Percentiles rank a stretch among this genome's conserved stretches.
Evolutionary conservation across 306 rosid species (phyloP).

Genomic region (Acmispon strigosus): DNA sequence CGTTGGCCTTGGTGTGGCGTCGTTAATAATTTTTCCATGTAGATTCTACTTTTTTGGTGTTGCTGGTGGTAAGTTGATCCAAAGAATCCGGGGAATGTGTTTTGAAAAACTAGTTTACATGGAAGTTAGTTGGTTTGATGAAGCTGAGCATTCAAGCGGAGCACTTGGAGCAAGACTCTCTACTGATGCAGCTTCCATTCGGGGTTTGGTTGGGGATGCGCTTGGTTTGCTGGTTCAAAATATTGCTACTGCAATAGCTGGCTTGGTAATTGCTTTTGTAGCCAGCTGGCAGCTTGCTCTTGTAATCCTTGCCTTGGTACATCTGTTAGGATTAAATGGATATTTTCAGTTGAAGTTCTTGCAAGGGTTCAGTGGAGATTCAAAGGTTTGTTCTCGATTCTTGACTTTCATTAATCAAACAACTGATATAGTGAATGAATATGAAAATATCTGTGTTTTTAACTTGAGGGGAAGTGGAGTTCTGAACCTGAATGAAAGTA

Average conservation of each 20-base stretch:
- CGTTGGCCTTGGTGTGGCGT: slow-evolving; percentile 32
- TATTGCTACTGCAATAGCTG: slow-evolving; percentile 36
- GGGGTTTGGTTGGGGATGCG: slow-evolving; percentile 57
- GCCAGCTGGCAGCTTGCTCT: slow-evolving; percentile 55
- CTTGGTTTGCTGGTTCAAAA: slow-evolving; percentile 48
- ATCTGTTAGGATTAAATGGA: slow-evolving; percentile 37
- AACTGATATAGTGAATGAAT: background rate
- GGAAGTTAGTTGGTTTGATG: slow-evolving; percentile 83
- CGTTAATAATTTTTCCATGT: slow-evolving; percentile 33
- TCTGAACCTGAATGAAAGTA: background rate
- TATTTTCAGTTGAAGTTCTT: slow-evolving; percentile 40
- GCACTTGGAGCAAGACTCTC: slow-evolving; percentile 53
- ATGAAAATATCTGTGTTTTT: background rate
- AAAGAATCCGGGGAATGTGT: slow-evolving; percentile 37
- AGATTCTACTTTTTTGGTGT: slow-evolving; percentile 46
- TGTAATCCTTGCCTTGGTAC: slow-evolving; percentile 47
- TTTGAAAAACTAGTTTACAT: slow-evolving; percentile 47
- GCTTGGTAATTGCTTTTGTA: slow-evolving; percentile 45
- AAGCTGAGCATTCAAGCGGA: slow-evolving; percentile 45
- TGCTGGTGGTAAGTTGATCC: slow-evolving; percentile 48
- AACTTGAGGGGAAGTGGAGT: background rate
- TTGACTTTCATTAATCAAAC: background rate
- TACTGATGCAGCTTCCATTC: slow-evolving; percentile 48
- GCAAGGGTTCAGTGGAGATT: slow-evolving; percentile 48
- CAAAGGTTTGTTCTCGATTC: slow-evolving; percentile 38